Base-by-base conservation (phyloP, 2,329 filamentous ascomycete genomes). In the Sporothrix humicola region DNA sequence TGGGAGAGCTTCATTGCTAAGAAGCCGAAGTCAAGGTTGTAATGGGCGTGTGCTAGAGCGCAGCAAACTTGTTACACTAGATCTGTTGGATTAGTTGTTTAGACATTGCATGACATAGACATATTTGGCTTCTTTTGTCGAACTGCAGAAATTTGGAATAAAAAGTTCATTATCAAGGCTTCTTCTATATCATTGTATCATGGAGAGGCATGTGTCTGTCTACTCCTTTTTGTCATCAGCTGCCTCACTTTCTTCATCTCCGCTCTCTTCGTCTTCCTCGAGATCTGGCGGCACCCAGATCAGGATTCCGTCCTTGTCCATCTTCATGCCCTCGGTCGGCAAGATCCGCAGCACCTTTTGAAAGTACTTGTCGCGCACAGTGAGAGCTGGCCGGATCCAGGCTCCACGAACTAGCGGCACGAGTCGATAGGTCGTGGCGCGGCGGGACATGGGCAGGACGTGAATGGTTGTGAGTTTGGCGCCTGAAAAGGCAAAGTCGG, bases 401-500 rank as follows among this genome's bases (percentile, higher is more conserved):
- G 85, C 80, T 0, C 91, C 92, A 75, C 81, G 85, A 78, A 87
- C 83, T 54, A 91, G 86, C 8, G 95, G 91, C 74, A 97, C 81
- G 20, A 99, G 79, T 54, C 90, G 88, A 79, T 95, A 98, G 37
- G 88, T 86, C n/a, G 94, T 86, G 0, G 86, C 88, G 65, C 93
- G 87, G 74, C 95, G 85, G 74, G 93, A 95, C 75, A 97, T 85
- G 0, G 96, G 96, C 63, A 97, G 87, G 58, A 98, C 84, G 79
- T 96, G 93, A 71, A 98, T 78, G 0, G 91, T 92, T 13, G 90
- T 91, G 76, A 92, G 87, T 83, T 98, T 98, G 1, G 93, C 86
- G 0, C 96, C 96, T 8, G 93, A 94, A 81, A 99, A 98, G 0
- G 94, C 95, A 82, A 98, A 98, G 71, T 94, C 89, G 76, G 97